phyloP scores from a whole-genome alignment of 768 basidiomycete species.

The Crepidotus variabilis region DNA sequence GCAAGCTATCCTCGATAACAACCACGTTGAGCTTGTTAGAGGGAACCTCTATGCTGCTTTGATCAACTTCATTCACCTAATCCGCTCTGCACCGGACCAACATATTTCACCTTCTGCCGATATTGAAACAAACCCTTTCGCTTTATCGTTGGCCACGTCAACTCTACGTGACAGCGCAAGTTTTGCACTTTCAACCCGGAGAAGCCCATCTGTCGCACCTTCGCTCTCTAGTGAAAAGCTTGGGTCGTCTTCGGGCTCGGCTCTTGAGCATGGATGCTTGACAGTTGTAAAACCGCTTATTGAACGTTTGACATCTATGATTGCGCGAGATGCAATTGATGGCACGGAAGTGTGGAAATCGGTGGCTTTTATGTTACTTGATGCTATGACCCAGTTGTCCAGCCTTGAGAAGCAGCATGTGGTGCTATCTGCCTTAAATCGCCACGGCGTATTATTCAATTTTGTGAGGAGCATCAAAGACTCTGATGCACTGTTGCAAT shows the following conservation, averaged over 20 bases:
- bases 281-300: constrained; percentile 60
- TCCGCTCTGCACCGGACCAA: constrained; percentile 33
- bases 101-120: constrained; percentile 11
- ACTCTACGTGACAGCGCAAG: constrained; percentile 34
- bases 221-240: constrained; percentile 18
- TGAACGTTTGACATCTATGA: constrained; percentile 67
- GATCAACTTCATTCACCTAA: constrained; percentile 86
- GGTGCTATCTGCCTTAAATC: constrained; percentile 53
- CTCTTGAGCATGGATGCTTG: constrained; percentile 62
- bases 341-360: constrained; percentile 98
- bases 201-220: constrained; percentile 33
- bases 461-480: constrained; percentile 87
- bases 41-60: constrained; percentile 94
- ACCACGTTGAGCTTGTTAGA: constrained; percentile 79
- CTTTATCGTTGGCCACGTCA: constrained; percentile 34
- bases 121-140: constrained; percentile 17
- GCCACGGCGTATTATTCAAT: constrained; percentile 75
- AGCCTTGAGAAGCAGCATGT: constrained; percentile 64
- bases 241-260: constrained; percentile 20
- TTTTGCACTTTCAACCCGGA: constrained; percentile 22
- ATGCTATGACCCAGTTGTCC: constrained; percentile 73
- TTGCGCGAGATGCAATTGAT: constrained; percentile 91
- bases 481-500: constrained; percentile 67
- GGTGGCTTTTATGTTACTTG: constrained; percentile 87
- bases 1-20: constrained; percentile 71